These are phyloP conservation scores for Hylodesmum podocarpum DNA, from an alignment of 306 rosid species.

Conservation along the genomic window DNA sequence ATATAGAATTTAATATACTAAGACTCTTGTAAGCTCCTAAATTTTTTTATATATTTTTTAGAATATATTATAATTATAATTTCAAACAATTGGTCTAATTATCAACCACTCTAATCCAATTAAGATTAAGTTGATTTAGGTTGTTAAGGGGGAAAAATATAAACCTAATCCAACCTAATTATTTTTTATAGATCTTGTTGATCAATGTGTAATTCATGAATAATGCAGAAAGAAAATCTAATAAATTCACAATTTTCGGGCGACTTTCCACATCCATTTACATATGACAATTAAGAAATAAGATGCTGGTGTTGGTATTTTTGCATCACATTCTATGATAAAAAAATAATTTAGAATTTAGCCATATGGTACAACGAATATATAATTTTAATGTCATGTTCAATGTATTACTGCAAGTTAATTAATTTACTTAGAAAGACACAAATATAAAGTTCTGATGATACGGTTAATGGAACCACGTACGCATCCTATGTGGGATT, in stretches of 20 bases:
- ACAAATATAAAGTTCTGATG: background rate
- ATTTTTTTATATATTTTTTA: too few species aligned
- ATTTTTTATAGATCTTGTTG: too few species aligned
- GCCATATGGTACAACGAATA: background rate
- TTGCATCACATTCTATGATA: background rate
- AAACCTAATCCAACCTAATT: too few species aligned
- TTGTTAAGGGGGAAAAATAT: too few species aligned
- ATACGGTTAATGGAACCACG: background rate
- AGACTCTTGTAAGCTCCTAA: too few species aligned
- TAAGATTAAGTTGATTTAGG: too few species aligned
- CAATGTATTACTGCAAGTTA: background rate
- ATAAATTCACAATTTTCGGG: background rate
- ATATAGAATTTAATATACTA: too few species aligned
- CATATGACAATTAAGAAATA: background rate
- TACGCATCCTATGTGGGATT: slow-evolving; percentile 9
- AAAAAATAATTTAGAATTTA: background rate
- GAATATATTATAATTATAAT: too few species aligned
- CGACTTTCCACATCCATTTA: background rate
- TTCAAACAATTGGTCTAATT: too few species aligned
- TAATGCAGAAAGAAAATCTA: too few species aligned
- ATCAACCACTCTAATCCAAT: too few species aligned
- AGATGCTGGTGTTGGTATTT: background rate
- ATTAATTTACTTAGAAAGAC: slow-evolving; percentile 10
- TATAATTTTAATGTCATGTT: background rate
- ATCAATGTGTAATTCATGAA: too few species aligned